These are phyloP conservation scores for Boeremia lycopersici DNA, from an alignment of 2,329 filamentous ascomycete genomes.

Conservation along the genomic window DNA sequence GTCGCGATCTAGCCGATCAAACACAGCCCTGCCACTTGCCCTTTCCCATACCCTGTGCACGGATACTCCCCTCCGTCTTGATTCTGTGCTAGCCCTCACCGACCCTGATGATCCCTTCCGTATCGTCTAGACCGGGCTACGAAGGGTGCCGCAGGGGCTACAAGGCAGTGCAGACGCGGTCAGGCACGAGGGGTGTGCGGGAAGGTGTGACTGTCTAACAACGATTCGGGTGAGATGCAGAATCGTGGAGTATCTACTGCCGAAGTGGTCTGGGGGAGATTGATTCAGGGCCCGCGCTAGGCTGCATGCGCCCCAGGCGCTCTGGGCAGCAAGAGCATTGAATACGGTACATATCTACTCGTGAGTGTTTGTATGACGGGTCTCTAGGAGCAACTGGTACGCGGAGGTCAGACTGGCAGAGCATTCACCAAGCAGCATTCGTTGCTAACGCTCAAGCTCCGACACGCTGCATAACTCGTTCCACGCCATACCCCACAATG, in stretches of 20 bases:
- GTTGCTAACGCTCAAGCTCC: not conserved
- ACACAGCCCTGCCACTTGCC: constrained; percentile 6
- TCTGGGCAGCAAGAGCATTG: too few species aligned
- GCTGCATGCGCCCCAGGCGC: not conserved
- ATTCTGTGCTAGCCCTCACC: not conserved
- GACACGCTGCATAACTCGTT: not conserved
- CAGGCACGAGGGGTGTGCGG: not conserved
- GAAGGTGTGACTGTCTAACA: not conserved
- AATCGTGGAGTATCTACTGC: not conserved
- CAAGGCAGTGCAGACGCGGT: not conserved
- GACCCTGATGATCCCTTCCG: constrained; percentile 14
- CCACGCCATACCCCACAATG: not conserved
- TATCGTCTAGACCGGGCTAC: constrained; percentile 4
- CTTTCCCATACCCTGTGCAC: not conserved
- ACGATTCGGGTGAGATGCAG: constrained; percentile 6
- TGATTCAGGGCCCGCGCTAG: too few species aligned
- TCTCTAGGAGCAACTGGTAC: too few species aligned
- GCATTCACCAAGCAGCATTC: not conserved
- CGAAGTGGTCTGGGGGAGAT: not conserved
- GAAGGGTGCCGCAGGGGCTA: not conserved
- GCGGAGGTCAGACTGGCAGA: too few species aligned
- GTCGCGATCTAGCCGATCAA: not conserved
- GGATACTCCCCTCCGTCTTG: not conserved
- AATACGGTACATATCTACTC: too few species aligned
- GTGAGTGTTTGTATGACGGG: too few species aligned